These are phyloP conservation scores for Fusarium pseudoanthophilum DNA, from an alignment of 2,329 filamentous ascomycete genomes.

Conservation along the genomic window DNA sequence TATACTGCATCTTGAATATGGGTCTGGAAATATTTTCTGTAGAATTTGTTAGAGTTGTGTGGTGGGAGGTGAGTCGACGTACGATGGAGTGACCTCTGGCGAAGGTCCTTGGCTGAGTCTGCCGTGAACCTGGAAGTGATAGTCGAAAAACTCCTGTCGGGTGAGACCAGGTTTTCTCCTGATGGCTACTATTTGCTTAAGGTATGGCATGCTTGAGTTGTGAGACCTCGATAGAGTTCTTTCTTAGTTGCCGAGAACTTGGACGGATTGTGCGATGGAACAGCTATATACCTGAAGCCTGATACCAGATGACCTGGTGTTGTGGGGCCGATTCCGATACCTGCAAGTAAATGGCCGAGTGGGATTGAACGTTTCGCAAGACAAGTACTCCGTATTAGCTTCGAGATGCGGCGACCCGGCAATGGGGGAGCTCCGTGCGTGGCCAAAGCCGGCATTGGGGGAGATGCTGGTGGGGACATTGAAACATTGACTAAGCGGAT, in stretches of 20 bases:
- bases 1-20: not conserved
- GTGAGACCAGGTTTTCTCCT: not conserved
- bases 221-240: not conserved
- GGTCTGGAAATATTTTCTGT: not conserved
- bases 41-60: not conserved
- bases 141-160: not conserved
- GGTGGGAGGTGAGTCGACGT: not conserved
- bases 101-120: not conserved
- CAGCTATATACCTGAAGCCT: not conserved
- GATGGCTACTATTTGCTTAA: not conserved
- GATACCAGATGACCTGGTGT: too few species aligned
- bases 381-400: not conserved
- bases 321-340: not conserved
- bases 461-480: not conserved
- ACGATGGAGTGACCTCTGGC: not conserved
- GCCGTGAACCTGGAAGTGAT: not conserved
- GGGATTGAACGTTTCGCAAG: not conserved
- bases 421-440: not conserved
- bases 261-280: not conserved
- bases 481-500: not conserved
- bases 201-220: not conserved
- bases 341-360: not conserved
- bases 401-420: not conserved
- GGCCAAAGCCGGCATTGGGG: not conserved
- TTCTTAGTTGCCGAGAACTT: not conserved